Percentiles rank a stretch among this genome's conserved stretches.
These are phyloP conservation scores for Botrytis medusae DNA, from an alignment of 2,329 filamentous ascomycete genomes.

Conservation along the genomic window DNA sequence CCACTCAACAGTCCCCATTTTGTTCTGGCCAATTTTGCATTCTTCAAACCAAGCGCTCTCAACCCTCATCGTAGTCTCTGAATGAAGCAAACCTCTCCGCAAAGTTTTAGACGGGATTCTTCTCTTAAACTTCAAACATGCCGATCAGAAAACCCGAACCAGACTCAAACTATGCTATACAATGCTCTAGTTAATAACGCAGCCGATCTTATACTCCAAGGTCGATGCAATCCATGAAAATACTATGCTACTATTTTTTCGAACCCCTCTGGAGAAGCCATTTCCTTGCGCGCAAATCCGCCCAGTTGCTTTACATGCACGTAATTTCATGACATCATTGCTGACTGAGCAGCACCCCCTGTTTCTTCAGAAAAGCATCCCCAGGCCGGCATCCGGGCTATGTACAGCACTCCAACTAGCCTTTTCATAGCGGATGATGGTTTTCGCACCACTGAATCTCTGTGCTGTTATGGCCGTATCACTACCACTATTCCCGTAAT, in stretches of 20 bases:
- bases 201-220: not conserved
- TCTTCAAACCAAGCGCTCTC: not conserved
- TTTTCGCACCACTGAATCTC: not conserved
- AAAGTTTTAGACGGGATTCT: not conserved
- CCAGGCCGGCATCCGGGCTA: not conserved
- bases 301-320: not conserved
- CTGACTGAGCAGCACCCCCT: not conserved
- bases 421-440: not conserved
- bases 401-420: not conserved
- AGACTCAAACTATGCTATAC: not conserved
- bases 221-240: not conserved
- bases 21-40: not conserved
- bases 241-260: not conserved
- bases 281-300: not conserved
- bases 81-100: not conserved
- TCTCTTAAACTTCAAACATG: not conserved
- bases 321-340: not conserved
- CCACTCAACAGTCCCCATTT: not conserved
- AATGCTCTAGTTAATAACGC: not conserved
- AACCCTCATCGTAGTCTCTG: not conserved
- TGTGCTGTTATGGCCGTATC: not conserved
- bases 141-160: no score
- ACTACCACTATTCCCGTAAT: not conserved
- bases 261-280: not conserved
- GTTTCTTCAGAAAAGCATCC: not conserved